Evolutionary conservation across 2,329 filamentous ascomycete genomes (phyloP).

Genomic region (Botryotinia globosa): DNA sequence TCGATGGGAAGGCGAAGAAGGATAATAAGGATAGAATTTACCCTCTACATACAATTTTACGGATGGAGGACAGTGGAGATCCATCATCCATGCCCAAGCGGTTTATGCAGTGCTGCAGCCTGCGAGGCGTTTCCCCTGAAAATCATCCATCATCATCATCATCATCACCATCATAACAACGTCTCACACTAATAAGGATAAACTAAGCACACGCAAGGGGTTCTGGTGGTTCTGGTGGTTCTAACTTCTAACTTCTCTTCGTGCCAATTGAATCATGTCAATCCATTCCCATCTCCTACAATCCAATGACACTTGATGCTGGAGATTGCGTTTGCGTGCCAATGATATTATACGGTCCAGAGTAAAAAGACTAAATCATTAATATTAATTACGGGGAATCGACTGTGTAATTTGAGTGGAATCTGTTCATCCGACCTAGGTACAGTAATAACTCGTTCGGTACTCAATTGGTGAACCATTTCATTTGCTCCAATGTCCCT

Average conservation of each 20-base stretch:
- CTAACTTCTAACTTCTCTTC: too few species aligned
- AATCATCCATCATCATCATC: conserved; percentile 5
- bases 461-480: background rate
- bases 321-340: background rate
- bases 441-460: too few species aligned
- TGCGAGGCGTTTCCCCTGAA: conserved; percentile 14
- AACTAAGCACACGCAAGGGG: background rate
- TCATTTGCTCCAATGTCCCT: background rate
- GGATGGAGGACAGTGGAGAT: conserved; percentile 5
- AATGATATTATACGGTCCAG: background rate
- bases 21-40: background rate
- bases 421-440: background rate
- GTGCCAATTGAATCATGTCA: background rate
- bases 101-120: conserved; percentile 6
- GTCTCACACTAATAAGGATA: conserved; percentile 12
- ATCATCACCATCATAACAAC: too few species aligned
- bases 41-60: background rate
- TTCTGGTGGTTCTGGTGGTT: too few species aligned
- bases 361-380: too few species aligned
- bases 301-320: background rate
- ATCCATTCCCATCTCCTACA: background rate
- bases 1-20: background rate
- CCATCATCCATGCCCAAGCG: background rate
- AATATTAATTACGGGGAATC: too few species aligned
- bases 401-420: background rate